phyloP scores from a whole-genome alignment of 2,329 filamentous ascomycete species.

The Exophiala viscosa region DNA sequence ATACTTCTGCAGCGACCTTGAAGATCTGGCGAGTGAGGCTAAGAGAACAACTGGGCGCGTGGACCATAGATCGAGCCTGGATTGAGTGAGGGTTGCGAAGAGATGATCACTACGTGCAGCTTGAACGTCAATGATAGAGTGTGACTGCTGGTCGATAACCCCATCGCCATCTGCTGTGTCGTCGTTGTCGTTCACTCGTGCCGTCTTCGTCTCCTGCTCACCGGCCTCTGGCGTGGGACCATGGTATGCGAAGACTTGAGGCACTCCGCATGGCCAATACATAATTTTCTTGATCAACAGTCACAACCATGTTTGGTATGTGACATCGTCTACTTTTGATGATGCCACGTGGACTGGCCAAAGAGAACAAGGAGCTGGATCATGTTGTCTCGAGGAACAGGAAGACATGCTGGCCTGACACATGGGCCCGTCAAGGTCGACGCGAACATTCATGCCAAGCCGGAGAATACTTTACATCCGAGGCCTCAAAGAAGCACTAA shows the following conservation, averaged over 20 bases:
- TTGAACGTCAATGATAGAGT: constrained; percentile 64
- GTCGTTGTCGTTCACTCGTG: constrained; percentile 29
- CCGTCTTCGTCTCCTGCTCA: constrained; percentile 30
- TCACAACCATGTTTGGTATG: constrained; percentile 22
- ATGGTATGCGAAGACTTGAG: constrained; percentile 48
- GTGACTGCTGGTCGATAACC: neutral
- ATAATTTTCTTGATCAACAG: constrained; percentile 30
- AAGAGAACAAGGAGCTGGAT: too few species aligned
- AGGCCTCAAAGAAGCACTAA: neutral
- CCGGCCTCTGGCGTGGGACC: constrained; percentile 37
- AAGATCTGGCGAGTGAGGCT: constrained; percentile 77
- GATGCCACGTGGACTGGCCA: neutral
- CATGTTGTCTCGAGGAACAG: too few species aligned
- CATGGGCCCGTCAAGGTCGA: too few species aligned
- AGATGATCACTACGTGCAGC: constrained; percentile 75
- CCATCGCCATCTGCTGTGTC: neutral
- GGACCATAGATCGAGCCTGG: constrained; percentile 92
- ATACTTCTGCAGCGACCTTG: constrained; percentile 74
- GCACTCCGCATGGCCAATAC: constrained; percentile 51
- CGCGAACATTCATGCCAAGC: too few species aligned
- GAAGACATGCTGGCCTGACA: too few species aligned
- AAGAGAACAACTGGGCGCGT: constrained; percentile 90
- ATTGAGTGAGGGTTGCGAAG: constrained; percentile 82
- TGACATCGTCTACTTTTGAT: neutral
- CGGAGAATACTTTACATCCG: too few species aligned